Evolutionary conservation across 1,139 yeast species (phyloP).

Genomic region (Martiniozyma asiatica): DNA sequence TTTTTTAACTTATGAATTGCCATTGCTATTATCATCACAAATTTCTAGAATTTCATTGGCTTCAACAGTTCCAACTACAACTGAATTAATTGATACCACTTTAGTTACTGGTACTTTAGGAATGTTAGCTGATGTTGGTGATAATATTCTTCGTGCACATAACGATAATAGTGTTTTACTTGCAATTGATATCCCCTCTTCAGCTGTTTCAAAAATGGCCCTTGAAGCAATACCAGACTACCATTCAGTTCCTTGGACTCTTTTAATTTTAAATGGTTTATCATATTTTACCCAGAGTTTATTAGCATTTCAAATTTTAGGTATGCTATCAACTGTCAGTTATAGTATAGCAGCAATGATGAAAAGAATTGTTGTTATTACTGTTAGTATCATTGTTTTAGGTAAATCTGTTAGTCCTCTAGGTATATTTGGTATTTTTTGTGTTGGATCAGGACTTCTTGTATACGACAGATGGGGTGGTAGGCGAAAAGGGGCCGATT

Average conservation of each 20-base stretch:
- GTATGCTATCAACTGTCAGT: conserved; percentile 74
- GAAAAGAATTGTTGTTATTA: conserved; percentile 76
- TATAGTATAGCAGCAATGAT: conserved; percentile 82
- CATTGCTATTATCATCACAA: conserved; percentile 10
- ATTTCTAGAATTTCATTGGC: conserved; percentile 2
- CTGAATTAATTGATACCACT: too few relatives aligned
- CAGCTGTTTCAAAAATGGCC: conserved; percentile 1
- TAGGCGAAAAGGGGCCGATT: conserved; percentile 5
- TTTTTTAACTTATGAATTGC: conserved; percentile 56
- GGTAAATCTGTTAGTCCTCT: conserved; percentile 39
- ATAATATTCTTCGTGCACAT: too few relatives aligned
- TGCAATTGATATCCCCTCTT: too few relatives aligned
- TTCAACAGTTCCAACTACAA: background rate
- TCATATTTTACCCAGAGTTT: conserved; percentile 78
- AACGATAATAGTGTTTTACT: too few relatives aligned
- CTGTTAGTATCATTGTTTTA: conserved; percentile 73
- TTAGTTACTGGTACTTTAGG: too few relatives aligned
- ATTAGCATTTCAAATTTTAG: conserved; percentile 79
- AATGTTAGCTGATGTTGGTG: too few relatives aligned
- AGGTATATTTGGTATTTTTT: conserved; percentile 50
- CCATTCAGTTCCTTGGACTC: conserved; percentile 21
- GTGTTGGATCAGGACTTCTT: conserved; percentile 32
- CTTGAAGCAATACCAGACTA: conserved; percentile 10
- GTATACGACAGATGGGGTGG: conserved; percentile 64
- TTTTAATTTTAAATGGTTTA: conserved; percentile 43